Conservation (phyloP, 2,329 filamentous ascomycete species). For the Colletotrichum aenigma region DNA sequence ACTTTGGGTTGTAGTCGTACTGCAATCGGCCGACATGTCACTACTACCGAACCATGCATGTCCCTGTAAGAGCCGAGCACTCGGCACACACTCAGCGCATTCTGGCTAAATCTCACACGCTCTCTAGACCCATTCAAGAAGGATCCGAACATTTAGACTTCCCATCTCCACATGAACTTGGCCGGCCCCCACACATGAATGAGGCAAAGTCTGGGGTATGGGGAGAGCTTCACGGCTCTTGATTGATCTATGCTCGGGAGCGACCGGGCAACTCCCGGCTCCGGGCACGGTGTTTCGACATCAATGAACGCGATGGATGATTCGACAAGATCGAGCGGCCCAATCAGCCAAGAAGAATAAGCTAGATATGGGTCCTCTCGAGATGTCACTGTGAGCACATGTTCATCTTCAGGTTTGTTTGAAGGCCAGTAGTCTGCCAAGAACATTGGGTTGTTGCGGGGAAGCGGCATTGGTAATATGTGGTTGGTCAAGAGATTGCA, state of each 20-base stretch:
- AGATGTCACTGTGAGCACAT: neutral
- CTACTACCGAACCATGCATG: neutral
- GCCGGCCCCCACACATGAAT: neutral
- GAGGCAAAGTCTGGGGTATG: neutral
- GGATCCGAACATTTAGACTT: neutral
- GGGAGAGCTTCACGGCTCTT: neutral
- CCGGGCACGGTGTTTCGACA: neutral
- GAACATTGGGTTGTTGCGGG: neutral
- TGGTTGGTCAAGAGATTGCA: neutral
- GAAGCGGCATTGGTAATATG: neutral
- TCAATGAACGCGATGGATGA: neutral
- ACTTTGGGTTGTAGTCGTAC: neutral
- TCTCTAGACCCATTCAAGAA: neutral
- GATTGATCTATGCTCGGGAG: neutral
- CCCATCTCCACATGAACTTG: neutral
- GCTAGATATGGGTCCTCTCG: neutral
- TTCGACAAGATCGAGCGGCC: neutral
- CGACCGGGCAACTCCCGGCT: neutral
- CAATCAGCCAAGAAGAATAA: neutral
- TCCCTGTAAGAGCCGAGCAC: neutral
- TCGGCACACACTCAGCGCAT: neutral
- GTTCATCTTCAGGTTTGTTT: neutral
- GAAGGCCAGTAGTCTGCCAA: neutral
- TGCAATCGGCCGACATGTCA: neutral
- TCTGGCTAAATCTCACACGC: neutral